Percentiles rank a stretch among this genome's conserved stretches.
phyloP scores from a whole-genome alignment of 306 rosid species.

The Cicer yamashitae region DNA sequence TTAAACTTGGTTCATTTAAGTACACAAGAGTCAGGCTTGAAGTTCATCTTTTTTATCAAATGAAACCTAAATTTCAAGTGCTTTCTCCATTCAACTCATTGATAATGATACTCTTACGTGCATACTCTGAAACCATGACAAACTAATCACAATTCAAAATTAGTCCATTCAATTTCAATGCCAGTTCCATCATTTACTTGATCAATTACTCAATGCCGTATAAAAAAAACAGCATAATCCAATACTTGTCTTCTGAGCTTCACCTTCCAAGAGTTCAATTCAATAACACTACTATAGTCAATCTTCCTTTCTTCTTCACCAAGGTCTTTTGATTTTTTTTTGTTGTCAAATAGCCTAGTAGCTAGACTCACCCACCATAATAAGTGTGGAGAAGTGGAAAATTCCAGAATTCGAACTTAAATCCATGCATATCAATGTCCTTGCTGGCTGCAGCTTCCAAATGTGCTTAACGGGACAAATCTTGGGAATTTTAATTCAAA shows the following conservation, averaged over 20 bases:
- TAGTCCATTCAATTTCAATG: slow-evolving; percentile 9
- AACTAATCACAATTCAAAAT: slow-evolving; percentile 4
- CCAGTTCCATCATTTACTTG: slow-evolving; percentile 20
- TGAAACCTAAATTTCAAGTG: slow-evolving; percentile 10
- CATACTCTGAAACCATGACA: slow-evolving; percentile 26
- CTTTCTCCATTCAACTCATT: background rate
- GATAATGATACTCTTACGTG: background rate
- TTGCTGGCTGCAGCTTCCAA: no score
- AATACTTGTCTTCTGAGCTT: background rate
- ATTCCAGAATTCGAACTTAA: no score
- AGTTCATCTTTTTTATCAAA: background rate
- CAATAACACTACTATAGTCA: slow-evolving; percentile 2
- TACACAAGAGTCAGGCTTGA: background rate
- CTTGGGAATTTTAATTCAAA: no score
- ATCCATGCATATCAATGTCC: no score
- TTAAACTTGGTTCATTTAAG: background rate
- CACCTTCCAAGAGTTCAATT: slow-evolving; percentile 34
- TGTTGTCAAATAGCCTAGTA: no score
- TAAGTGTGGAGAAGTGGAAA: no score
- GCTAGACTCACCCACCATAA: no score
- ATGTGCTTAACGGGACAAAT: no score
- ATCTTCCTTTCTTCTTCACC: background rate
- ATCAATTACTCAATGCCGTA: slow-evolving; percentile 7
- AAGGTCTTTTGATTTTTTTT: background rate
- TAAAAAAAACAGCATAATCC: slow-evolving; percentile 18